Conservation (phyloP, 169 alveolate species). For the Plasmodium adleri region DNA sequence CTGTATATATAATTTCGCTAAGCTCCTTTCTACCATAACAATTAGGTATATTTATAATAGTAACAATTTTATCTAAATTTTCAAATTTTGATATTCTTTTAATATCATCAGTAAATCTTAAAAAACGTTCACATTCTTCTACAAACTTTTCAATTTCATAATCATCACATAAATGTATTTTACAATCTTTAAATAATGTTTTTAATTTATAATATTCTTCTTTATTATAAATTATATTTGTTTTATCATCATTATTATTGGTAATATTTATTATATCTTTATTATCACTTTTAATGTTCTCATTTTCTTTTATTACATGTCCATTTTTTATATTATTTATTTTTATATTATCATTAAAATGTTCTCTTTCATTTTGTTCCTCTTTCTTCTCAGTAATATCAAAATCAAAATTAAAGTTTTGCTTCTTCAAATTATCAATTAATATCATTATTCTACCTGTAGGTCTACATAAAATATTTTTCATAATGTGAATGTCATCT, state of each 20-base stretch:
- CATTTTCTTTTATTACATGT: neutral
- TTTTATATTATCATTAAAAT: neutral
- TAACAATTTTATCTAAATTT: constrained; percentile 81
- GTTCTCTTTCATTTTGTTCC: neutral
- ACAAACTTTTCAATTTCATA: constrained; percentile 86
- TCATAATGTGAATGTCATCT: constrained; percentile 85
- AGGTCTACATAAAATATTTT: constrained; percentile 82
- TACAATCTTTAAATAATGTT: constrained; percentile 79
- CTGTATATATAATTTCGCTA: constrained; percentile 79
- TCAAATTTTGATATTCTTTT: constrained; percentile 83
- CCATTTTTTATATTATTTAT: neutral
- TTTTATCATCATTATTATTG: neutral
- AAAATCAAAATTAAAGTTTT: constrained; percentile 81
- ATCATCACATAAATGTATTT: constrained; percentile 83
- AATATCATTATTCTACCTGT: constrained; percentile 83
- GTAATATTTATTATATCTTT: neutral
- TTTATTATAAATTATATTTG: constrained; percentile 12
- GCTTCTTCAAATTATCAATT: constrained; percentile 77
- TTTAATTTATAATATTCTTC: constrained; percentile 67
- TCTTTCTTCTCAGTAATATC: constrained; percentile 12
- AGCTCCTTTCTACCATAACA: constrained; percentile 86
- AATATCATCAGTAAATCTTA: constrained; percentile 85
- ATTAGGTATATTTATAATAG: constrained; percentile 84
- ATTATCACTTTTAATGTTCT: neutral
- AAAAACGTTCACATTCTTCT: constrained; percentile 87